phyloP scores from a whole-genome alignment of 139 green algal genomes.

The Auxenochlorella protothecoides region DNA sequence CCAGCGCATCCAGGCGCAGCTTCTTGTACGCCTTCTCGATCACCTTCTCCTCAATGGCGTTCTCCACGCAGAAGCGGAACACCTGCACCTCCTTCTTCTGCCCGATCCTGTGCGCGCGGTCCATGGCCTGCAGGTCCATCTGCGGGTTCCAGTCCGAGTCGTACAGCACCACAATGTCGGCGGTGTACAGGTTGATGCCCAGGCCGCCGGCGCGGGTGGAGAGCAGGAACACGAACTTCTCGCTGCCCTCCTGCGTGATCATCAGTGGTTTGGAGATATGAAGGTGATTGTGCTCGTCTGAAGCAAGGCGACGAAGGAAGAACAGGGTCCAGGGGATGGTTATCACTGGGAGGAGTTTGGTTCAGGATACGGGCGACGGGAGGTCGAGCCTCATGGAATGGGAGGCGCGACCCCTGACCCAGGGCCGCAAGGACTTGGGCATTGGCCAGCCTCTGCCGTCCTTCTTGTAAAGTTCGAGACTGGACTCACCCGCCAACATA shows the following conservation, averaged over 20 bases:
- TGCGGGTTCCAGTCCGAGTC: conserved; percentile 72
- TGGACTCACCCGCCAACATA: background rate
- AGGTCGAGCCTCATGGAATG: no score
- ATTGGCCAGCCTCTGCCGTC: background rate
- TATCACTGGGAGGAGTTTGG: no score
- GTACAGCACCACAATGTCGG: conserved; percentile 96
- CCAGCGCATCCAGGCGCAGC: conserved; percentile 93
- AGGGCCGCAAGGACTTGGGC: no score
- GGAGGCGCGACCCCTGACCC: no score
- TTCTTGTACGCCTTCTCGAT: conserved; percentile 99
- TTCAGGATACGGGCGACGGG: no score
- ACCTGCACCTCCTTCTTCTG: conserved; percentile 99
- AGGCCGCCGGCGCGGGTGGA: conserved; percentile 90
- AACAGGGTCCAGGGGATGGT: no score
- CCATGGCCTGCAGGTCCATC: conserved; percentile 89
- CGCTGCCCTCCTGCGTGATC: conserved; percentile 35
- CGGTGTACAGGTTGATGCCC: conserved; percentile 95
- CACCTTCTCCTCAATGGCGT: conserved; percentile 99
- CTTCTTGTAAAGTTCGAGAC: background rate
- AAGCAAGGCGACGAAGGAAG: no score
- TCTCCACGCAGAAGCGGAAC: conserved; percentile 95
- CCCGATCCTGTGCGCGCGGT: conserved; percentile 95
- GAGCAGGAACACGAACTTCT: conserved; percentile 94
- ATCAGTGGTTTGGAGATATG: no score
- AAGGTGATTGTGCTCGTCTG: no score